phyloP scores from a whole-genome alignment of 1,284 basidiomycete species.

The Anthracocystis setariae region DNA sequence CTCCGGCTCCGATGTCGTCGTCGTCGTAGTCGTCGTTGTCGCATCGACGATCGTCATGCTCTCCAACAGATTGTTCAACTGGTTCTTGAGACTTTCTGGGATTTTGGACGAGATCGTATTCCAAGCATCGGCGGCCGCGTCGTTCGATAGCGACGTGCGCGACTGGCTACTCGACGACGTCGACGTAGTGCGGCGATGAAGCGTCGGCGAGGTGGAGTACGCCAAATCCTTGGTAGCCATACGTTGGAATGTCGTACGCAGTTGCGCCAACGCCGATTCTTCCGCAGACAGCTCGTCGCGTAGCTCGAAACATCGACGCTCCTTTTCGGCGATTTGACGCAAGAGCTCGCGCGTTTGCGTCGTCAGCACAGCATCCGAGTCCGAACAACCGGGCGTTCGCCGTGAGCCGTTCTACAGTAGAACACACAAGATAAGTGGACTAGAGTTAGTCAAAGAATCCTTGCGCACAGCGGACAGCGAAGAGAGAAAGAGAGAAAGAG shows the following conservation, averaged over 20 bases:
- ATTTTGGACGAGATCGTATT: conserved; percentile 21
- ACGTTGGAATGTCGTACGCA: conserved; percentile 32
- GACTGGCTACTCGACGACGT: conserved; percentile 5
- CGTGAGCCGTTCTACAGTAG: not conserved
- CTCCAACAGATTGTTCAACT: conserved; percentile 36
- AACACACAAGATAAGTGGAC: no score
- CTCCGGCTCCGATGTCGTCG: no score
- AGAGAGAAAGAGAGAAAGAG: no score
- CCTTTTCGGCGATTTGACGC: conserved; percentile 66
- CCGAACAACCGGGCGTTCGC: conserved; percentile 8
- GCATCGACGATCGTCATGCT: conserved; percentile 14
- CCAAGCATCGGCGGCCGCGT: conserved; percentile 42
- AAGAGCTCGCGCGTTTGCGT: conserved; percentile 47
- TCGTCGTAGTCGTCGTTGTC: no score
- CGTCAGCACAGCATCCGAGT: not conserved
- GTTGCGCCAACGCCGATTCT: conserved; percentile 20
- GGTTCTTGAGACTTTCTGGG: conserved; percentile 32
- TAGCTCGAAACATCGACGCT: conserved; percentile 66
- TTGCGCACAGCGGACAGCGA: not conserved
- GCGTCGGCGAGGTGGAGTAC: conserved; percentile 8
- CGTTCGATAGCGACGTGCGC: conserved; percentile 5
- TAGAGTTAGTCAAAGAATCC: not conserved
- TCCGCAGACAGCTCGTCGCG: conserved; percentile 53
- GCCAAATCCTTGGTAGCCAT: conserved; percentile 21
- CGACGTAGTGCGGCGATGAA: conserved; percentile 14